Conservation (phyloP, 345 rosid species). For the Brassica rapa region DNA sequence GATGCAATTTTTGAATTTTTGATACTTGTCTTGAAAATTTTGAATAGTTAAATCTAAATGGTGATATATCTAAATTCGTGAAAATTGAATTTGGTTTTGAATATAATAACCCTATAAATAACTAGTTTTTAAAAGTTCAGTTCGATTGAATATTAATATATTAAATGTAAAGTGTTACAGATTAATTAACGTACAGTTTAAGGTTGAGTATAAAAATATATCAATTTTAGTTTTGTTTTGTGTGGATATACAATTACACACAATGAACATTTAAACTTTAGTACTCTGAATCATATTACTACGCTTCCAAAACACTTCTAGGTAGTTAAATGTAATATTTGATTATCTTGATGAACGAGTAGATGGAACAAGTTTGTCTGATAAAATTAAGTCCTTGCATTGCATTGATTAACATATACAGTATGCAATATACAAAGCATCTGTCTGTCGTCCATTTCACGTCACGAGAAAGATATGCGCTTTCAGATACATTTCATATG, state of each 20-base stretch:
- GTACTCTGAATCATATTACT: not conserved
- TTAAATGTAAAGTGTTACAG: not conserved
- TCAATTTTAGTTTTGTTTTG: not conserved
- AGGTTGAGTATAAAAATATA: not conserved
- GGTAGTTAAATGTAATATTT: not conserved
- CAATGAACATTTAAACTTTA: not conserved
- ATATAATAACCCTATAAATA: not conserved
- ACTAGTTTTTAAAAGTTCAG: not conserved
- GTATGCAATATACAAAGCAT: not conserved
- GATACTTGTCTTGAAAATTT: not conserved
- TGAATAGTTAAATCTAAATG: not conserved
- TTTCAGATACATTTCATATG: constrained; percentile 6
- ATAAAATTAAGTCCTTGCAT: not conserved
- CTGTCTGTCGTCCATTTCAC: not conserved
- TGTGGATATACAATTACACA: not conserved
- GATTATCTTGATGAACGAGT: not conserved
- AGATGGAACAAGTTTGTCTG: not conserved
- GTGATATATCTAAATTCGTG: not conserved
- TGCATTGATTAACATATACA: not conserved
- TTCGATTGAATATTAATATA: not conserved
- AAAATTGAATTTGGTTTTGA: not conserved
- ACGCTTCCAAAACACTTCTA: not conserved
- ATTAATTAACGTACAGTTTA: not conserved
- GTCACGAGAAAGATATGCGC: constrained; percentile 26
- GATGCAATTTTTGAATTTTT: not conserved